These are phyloP conservation scores for Pulveroboletus sp. DNA, from an alignment of 768 basidiomycete species.

Conservation along the genomic window DNA sequence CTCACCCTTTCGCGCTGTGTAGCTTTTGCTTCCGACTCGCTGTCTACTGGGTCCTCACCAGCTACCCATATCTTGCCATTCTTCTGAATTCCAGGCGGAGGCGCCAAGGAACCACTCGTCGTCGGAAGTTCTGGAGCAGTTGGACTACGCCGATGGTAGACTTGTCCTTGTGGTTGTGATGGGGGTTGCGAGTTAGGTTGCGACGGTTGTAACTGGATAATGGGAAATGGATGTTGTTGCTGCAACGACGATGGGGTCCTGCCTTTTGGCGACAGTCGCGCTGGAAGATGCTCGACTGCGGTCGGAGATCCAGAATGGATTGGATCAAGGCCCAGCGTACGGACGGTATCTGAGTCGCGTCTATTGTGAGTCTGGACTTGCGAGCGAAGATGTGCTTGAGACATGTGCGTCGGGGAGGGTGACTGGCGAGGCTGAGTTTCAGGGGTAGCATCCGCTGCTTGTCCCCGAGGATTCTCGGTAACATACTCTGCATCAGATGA, in stretches of 20 bases:
- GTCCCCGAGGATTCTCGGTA: constrained; percentile 23
- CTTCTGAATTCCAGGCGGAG: constrained; percentile 20
- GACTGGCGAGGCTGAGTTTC: constrained; percentile 42
- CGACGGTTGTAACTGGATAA: constrained; percentile 23
- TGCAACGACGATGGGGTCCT: constrained; percentile 20
- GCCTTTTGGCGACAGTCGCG: constrained; percentile 30
- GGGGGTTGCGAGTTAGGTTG: constrained; percentile 21
- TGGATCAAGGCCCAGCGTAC: constrained; percentile 40
- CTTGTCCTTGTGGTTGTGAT: constrained; percentile 23
- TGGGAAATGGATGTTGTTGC: constrained; percentile 27
- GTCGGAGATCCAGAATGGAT: constrained; percentile 54
- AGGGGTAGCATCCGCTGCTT: constrained; percentile 7
- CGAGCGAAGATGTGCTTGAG: constrained; percentile 30
- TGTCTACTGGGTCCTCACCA: constrained; percentile 42
- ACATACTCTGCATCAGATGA: constrained; percentile 22
- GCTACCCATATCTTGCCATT: constrained; percentile 45
- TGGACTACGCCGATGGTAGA: constrained; percentile 64
- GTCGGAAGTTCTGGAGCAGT: constrained; percentile 62
- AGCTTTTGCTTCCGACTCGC: constrained; percentile 31
- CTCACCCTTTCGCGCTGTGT: constrained; percentile 25
- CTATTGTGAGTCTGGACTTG: constrained; percentile 51
- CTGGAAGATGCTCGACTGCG: constrained; percentile 41
- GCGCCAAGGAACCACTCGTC: constrained; percentile 33
- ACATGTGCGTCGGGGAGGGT: constrained; percentile 48
- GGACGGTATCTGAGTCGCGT: constrained; percentile 75